Percentiles rank a stretch among this genome's conserved stretches.
phyloP scores from a whole-genome alignment of 2,329 filamentous ascomycete species.

The Neofusicoccum sp. region DNA sequence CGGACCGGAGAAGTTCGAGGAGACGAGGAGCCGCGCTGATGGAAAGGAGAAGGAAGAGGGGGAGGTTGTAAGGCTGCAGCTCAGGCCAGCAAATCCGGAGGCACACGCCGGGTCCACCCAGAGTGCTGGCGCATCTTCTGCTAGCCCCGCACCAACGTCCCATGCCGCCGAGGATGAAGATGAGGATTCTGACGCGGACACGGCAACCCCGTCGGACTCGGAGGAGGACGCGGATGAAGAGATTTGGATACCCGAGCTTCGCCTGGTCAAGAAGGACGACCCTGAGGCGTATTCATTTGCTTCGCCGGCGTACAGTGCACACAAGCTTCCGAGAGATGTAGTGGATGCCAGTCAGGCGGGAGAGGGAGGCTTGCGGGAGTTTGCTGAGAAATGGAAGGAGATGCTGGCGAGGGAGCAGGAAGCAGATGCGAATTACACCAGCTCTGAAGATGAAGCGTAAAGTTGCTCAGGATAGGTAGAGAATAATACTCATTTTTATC shows the following conservation, averaged over 20 bases:
- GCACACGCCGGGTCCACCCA: not conserved
- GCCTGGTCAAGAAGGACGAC: constrained; percentile 80
- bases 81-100: not conserved
- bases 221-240: constrained; percentile 56
- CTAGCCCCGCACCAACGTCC: not conserved
- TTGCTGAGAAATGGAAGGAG: constrained; percentile 53
- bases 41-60: not conserved
- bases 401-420: constrained; percentile 46
- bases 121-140: not conserved
- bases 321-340: constrained; percentile 93
- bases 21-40: not conserved
- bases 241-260: constrained; percentile 71
- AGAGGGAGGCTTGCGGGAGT: constrained; percentile 75
- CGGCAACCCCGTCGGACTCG: not conserved
- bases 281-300: constrained; percentile 86
- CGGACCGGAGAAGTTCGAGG: constrained; percentile 56
- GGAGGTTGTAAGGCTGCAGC: not conserved
- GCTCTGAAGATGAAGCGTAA: constrained; percentile 3
- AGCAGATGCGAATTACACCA: constrained; percentile 28
- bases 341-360: constrained; percentile 66
- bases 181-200: constrained; percentile 10
- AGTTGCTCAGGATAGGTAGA: not conserved
- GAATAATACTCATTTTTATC: no score
- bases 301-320: constrained; percentile 86
- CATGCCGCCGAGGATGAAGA: not conserved